phyloP scores from a whole-genome alignment of 495 filamentous ascomycete genomes.

The Aspergillus ostianus region DNA sequence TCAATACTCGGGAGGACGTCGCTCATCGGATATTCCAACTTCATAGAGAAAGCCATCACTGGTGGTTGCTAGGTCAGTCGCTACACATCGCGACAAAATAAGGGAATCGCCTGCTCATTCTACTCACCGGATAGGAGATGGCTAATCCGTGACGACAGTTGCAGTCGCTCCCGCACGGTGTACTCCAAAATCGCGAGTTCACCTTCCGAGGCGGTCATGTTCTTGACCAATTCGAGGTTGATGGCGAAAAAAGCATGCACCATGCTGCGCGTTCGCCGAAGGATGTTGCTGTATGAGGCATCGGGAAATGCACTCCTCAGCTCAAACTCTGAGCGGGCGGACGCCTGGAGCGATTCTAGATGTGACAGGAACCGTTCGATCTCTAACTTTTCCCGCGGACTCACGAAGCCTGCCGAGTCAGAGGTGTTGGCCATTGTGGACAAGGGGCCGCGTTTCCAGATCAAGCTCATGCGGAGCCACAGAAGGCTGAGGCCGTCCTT shows the following conservation, averaged over 20 bases:
- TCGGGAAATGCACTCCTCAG: constrained; percentile 81
- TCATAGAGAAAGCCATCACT: constrained; percentile 89
- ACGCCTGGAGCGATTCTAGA: constrained; percentile 69
- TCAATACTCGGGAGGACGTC: constrained; percentile 81
- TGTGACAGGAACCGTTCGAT: constrained; percentile 59
- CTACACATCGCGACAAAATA: neutral
- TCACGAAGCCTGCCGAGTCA: constrained; percentile 65
- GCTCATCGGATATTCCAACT: constrained; percentile 88
- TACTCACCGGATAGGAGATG: constrained; percentile 79
- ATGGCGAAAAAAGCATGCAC: constrained; percentile 93
- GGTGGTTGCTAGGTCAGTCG: constrained; percentile 13
- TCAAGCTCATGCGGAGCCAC: constrained; percentile 90
- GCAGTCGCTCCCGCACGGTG: constrained; percentile 74
- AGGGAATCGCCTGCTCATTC: neutral
- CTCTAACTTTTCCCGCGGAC: constrained; percentile 73
- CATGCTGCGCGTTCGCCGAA: constrained; percentile 75
- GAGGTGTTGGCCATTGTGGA: constrained; percentile 60
- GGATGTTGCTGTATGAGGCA: constrained; percentile 63
- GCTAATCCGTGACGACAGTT: constrained; percentile 81
- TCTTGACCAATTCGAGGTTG: constrained; percentile 86
- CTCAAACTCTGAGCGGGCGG: constrained; percentile 79
- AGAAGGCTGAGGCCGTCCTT: constrained; percentile 82
- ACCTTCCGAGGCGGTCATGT: constrained; percentile 69
- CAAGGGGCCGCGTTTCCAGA: constrained; percentile 95
- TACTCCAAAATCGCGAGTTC: constrained; percentile 76